Base-by-base conservation (phyloP, 345 rosid genomes). In the Linum tenue region DNA sequence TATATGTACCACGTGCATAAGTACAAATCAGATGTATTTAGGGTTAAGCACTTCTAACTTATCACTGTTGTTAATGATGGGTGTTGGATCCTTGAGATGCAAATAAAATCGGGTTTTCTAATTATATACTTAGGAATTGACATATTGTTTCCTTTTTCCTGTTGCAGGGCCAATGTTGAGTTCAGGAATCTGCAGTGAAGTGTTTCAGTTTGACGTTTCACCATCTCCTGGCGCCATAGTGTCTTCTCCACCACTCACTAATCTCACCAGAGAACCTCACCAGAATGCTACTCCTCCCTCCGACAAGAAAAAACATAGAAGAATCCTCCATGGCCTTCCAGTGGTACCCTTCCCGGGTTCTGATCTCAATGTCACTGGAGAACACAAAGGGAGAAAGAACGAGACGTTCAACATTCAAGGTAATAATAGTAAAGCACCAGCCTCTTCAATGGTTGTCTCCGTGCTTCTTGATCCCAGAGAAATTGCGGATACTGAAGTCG, bases 401-500 rank as follows among this genome's bases (percentile, higher is more conserved):
- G 72, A 66, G 68, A 82, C 80, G 37, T 79, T 75, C 55, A 77
- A 73, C 67, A 74, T 88, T 41, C 73, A 72, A 67, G 80, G 81
- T 31, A 94, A 84, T 74, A 86, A 82, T 22, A 22, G 31, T 22
- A 22, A 10, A 48, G 53, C 53, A 75, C 72, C 97, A 3, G 81
- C 76, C 6, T 82, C 98, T 60, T 79, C 99, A 1, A 83, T 84
- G 90, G 84, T 95, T 70, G 99, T 95, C 40, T 95, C 99, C 0
- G 91, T 95, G 62, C 97, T 95, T 39, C 75, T 95, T 42, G 99
- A 95, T 77, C 99, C 97, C 7, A 85, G 97, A 72, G 99, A 95
- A 79, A 85, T 77, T 7, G 84, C 87, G 14, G 96, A 91, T 14
- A 78, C 78, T 11, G 90, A 87, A 35, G 81, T 84, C 6, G 96